A percentile compares a stretch with the other conserved stretches of the same genome.
phyloP scores from a whole-genome alignment of 2,329 filamentous ascomycete species.

The Stagonosporopsis chrysanthemi region DNA sequence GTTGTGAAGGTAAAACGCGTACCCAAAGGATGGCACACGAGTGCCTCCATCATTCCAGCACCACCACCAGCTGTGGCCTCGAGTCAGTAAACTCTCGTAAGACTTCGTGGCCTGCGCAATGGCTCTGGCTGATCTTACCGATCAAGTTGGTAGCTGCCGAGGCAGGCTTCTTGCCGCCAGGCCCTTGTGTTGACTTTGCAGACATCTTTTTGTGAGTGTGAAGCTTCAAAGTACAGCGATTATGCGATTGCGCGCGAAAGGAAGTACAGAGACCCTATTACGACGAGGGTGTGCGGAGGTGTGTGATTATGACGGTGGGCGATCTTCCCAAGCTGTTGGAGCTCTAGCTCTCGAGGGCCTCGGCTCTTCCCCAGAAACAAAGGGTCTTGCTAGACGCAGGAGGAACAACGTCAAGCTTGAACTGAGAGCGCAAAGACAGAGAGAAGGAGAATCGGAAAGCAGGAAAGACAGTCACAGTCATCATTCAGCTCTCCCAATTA shows the following conservation, averaged over 20 bases:
- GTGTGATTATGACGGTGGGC: slow-evolving; percentile 24
- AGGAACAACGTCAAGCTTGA: slow-evolving; percentile 8
- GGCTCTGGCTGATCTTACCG: slow-evolving; percentile 62
- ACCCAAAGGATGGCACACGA: slow-evolving; percentile 94
- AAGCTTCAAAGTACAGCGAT: slow-evolving; percentile 8
- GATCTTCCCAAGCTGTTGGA: slow-evolving; percentile 21
- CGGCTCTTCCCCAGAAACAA: slow-evolving; percentile 30
- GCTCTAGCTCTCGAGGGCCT: slow-evolving; percentile 27
- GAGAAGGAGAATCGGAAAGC: slow-evolving; percentile 12
- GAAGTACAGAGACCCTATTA: neutral
- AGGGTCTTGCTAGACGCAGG: slow-evolving; percentile 20
- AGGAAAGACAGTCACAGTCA: slow-evolving; percentile 37
- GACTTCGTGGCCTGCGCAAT: neutral
- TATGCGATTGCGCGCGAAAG: slow-evolving; percentile 2
- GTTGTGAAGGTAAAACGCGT: slow-evolving; percentile 42
- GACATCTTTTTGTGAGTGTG: slow-evolving; percentile 57
- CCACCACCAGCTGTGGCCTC: slow-evolving; percentile 82
- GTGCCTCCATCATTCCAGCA: slow-evolving; percentile 99
- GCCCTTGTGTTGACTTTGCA: slow-evolving; percentile 64
- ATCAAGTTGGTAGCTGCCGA: slow-evolving; percentile 91
- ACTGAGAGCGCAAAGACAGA: slow-evolving; percentile 11
- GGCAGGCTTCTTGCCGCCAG: slow-evolving; percentile 75
- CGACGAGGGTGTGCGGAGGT: slow-evolving; percentile 3
- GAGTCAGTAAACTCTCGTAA: slow-evolving; percentile 23
- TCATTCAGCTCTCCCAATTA: slow-evolving; percentile 27